Conservation (phyloP, 2,329 filamentous ascomycete species). For the Aspergillus carbonarius region DNA sequence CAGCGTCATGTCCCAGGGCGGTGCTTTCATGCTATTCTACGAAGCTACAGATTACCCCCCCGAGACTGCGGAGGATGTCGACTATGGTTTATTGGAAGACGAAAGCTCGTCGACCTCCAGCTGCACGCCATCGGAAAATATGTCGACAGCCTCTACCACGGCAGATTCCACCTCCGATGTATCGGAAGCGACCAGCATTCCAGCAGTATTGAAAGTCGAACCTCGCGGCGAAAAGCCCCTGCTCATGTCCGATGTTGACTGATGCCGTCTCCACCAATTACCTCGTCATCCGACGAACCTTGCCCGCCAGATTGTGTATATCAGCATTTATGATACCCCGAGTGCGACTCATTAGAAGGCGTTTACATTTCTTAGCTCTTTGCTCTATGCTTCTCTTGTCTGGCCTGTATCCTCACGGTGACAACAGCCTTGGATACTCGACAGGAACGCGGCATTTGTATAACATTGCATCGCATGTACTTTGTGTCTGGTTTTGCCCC, state of each 20-base stretch:
- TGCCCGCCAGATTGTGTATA: slow-evolving; percentile 11
- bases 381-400: background rate
- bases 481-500: background rate
- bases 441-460: background rate
- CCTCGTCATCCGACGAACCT: background rate
- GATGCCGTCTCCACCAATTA: background rate
- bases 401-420: background rate
- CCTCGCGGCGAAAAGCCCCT: background rate
- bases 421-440: background rate
- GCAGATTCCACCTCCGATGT: slow-evolving; percentile 25
- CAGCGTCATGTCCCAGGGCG: slow-evolving; percentile 70
- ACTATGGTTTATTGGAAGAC: slow-evolving; percentile 5
- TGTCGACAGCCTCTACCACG: slow-evolving; percentile 26
- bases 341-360: slow-evolving; percentile 14
- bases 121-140: slow-evolving; percentile 24
- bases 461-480: background rate
- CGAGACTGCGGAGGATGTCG: background rate
- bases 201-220: slow-evolving; percentile 18
- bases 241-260: slow-evolving; percentile 14
- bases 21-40: slow-evolving; percentile 97
- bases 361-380: slow-evolving; percentile 2
- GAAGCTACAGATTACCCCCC: slow-evolving; percentile 58
- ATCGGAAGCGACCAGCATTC: slow-evolving; percentile 33
- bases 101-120: slow-evolving; percentile 21
- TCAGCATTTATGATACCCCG: slow-evolving; percentile 21